Evolutionary conservation across 441 rosid species (phyloP).

Genomic region (Melastoma candidum): DNA sequence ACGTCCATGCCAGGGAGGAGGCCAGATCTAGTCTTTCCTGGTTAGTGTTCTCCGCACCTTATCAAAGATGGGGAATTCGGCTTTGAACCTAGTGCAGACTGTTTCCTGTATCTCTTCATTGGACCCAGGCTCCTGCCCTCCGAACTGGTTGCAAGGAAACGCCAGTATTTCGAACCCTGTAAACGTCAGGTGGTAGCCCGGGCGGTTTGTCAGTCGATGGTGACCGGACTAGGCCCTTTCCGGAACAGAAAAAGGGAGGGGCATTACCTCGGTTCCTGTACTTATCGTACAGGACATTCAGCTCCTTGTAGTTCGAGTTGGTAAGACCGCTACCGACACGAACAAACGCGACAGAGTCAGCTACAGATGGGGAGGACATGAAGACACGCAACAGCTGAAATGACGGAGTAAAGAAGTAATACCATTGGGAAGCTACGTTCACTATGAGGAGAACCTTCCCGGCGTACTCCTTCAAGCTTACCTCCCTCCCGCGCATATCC

Average conservation of each 20-base stretch:
- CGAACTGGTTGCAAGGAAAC: conserved; percentile 95
- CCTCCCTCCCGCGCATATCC: conserved; percentile 59
- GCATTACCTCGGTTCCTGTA: conserved; percentile 58
- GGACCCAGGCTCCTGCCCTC: conserved; percentile 76
- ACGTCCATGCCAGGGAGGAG: neutral
- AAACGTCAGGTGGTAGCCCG: neutral
- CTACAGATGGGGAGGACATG: neutral
- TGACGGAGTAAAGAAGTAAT: neutral
- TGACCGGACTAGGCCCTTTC: no score
- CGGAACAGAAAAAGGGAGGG: neutral
- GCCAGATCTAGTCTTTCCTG: neutral
- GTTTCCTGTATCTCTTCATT: conserved; percentile 59
- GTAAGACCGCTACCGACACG: conserved; percentile 60
- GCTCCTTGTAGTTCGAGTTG: conserved; percentile 75
- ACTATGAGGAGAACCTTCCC: conserved; percentile 66
- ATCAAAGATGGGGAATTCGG: conserved; percentile 81
- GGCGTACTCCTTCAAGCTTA: conserved; percentile 35
- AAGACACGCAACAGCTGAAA: neutral
- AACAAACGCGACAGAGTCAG: neutral
- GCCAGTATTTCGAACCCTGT: conserved; percentile 83
- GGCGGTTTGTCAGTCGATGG: no score
- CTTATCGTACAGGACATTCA: conserved; percentile 65
- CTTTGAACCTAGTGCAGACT: conserved; percentile 67
- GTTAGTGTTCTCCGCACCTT: conserved; percentile 32
- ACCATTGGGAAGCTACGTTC: conserved; percentile 72